Evolutionary conservation across 257 asterid species (phyloP).

Genomic region (Handroanthus guayacan): DNA sequence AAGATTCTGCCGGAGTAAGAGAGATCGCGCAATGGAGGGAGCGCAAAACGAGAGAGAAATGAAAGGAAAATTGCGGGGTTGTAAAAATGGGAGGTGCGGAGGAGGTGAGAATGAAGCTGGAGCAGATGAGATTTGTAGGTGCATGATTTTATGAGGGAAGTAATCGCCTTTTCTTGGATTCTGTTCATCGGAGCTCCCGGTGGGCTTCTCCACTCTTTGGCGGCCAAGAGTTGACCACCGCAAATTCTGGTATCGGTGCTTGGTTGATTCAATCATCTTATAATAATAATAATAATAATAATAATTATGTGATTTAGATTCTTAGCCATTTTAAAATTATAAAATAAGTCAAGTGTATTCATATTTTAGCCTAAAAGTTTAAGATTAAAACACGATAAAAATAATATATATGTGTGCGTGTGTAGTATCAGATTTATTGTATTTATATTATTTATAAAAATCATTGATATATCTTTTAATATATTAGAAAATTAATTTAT

Average conservation of each 20-base stretch:
- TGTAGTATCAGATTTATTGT: no score
- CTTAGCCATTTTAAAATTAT: no score
- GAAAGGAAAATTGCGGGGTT: constrained; percentile 59
- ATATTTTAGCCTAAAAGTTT: no score
- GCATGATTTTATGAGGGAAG: constrained; percentile 67
- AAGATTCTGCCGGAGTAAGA: constrained; percentile 58
- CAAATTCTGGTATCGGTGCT: neutral
- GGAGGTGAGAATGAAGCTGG: constrained; percentile 72
- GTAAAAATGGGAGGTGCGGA: constrained; percentile 55
- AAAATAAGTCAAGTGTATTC: no score
- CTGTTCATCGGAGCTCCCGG: constrained; percentile 39
- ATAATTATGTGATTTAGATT: no score
- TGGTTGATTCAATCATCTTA: no score
- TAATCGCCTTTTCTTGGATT: constrained; percentile 45
- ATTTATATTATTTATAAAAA: no score
- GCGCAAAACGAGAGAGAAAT: constrained; percentile 64
- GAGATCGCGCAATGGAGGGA: constrained; percentile 60
- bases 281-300: no score
- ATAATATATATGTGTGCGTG: no score
- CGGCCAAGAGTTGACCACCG: neutral
- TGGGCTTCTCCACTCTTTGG: constrained; percentile 5
- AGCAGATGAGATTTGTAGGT: constrained; percentile 54
- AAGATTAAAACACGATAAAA: no score
- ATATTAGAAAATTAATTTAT: no score
- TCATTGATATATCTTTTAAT: no score